These are phyloP conservation scores for Acidomyces sp. DNA, from an alignment of 495 filamentous ascomycete species.

Conservation along the genomic window DNA sequence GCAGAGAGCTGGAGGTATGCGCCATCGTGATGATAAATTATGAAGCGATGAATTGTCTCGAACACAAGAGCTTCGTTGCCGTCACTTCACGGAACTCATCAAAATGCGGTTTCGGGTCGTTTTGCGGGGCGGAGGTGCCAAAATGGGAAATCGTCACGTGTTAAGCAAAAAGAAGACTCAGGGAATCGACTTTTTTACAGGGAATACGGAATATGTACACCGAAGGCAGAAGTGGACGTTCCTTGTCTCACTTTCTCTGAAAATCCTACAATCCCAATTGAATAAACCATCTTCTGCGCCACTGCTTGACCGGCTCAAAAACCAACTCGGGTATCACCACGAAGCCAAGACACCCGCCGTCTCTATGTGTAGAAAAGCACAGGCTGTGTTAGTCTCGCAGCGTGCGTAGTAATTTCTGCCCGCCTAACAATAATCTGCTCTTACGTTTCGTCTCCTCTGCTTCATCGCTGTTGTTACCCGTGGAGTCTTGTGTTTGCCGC, in stretches of 20 bases:
- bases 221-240: neutral
- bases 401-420: constrained; percentile 18
- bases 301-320: neutral
- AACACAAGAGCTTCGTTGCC: no score
- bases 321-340: neutral
- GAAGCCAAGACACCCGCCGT: neutral
- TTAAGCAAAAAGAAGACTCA: neutral
- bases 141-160: neutral
- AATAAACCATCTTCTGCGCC: neutral
- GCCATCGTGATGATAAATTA: neutral
- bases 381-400: constrained; percentile 10
- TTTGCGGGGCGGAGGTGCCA: neutral
- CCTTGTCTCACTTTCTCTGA: neutral
- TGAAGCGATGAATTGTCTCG: no score
- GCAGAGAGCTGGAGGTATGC: neutral
- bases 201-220: neutral
- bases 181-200: neutral
- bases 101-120: neutral
- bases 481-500: constrained; percentile 2
- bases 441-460: constrained; percentile 14
- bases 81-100: no score
- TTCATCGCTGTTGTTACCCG: constrained; percentile 5
- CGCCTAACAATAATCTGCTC: constrained; percentile 20
- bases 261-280: neutral
- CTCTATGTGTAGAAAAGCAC: neutral